Percentiles rank a stretch among this genome's conserved stretches.
Evolutionary conservation across 2,329 filamentous ascomycete species (phyloP).

Genomic region (Cucurbitaria berberidis): DNA sequence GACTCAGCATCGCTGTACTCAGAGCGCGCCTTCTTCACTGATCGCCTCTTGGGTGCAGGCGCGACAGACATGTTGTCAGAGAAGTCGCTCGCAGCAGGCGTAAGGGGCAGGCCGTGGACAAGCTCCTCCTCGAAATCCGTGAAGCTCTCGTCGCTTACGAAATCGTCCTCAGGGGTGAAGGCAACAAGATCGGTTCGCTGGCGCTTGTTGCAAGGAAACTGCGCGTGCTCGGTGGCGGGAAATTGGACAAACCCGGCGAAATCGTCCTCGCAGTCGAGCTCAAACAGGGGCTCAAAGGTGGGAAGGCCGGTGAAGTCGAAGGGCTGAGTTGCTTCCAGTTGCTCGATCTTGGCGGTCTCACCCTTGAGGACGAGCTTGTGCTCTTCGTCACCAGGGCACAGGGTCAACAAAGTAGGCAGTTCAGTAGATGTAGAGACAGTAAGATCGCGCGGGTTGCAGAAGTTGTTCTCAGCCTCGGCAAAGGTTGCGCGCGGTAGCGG

Average conservation of each 20-base stretch:
- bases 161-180: slow-evolving; percentile 71
- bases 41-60: slow-evolving; percentile 34
- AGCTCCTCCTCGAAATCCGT: slow-evolving; percentile 76
- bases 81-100: slow-evolving; percentile 63
- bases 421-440: slow-evolving; percentile 71
- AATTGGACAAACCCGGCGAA: slow-evolving; percentile 79
- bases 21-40: slow-evolving; percentile 34
- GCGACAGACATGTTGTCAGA: slow-evolving; percentile 37
- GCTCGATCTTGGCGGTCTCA: slow-evolving; percentile 47
- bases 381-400: slow-evolving; percentile 69
- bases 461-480: slow-evolving; percentile 77
- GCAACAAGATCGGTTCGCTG: slow-evolving; percentile 73
- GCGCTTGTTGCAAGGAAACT: slow-evolving; percentile 70
- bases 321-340: slow-evolving; percentile 42
- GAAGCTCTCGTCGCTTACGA: slow-evolving; percentile 77
- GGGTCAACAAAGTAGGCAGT: slow-evolving; percentile 68
- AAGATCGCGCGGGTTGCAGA: slow-evolving; percentile 89
- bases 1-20: slow-evolving; percentile 46
- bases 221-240: slow-evolving; percentile 62
- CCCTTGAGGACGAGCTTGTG: slow-evolving; percentile 59
- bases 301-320: slow-evolving; percentile 65
- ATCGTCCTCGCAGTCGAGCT: slow-evolving; percentile 90
- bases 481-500: slow-evolving; percentile 73
- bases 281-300: slow-evolving; percentile 83
- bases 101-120: slow-evolving; percentile 65